These are phyloP conservation scores for Saitoella complicata DNA, from an alignment of 805 yeast species.

Conservation along the genomic window DNA sequence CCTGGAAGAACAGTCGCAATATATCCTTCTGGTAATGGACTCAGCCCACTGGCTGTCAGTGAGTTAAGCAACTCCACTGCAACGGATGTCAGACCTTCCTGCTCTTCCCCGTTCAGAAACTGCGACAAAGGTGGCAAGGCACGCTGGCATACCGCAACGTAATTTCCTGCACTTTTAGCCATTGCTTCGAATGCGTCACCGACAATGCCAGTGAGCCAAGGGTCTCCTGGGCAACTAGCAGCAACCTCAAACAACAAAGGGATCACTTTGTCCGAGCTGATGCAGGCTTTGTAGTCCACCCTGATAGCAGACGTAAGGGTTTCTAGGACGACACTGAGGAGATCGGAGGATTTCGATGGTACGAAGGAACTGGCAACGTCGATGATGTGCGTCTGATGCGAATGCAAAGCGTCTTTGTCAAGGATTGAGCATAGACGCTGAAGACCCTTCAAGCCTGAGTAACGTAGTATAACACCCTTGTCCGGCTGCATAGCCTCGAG, in stretches of 20 bases:
- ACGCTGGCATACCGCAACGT: not conserved
- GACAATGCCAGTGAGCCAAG: not conserved
- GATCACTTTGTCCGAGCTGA: not conserved
- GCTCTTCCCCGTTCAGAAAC: not conserved
- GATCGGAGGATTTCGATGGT: not conserved
- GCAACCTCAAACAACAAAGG: not conserved
- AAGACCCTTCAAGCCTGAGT: not conserved
- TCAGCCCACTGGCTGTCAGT: not conserved
- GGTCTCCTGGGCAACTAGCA: not conserved
- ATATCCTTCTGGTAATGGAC: not conserved
- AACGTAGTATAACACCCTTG: no score
- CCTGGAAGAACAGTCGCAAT: not conserved
- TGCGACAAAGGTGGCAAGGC: not conserved
- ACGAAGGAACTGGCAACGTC: not conserved
- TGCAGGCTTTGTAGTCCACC: not conserved
- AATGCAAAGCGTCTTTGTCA: not conserved
- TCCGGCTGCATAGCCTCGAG: no score
- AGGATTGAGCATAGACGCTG: not conserved
- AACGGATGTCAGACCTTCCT: not conserved
- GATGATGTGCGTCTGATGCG: not conserved
- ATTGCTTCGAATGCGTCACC: conserved; percentile 1
- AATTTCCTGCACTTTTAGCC: not conserved
- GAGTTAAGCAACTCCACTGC: not conserved
- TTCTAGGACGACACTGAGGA: not conserved
- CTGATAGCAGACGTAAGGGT: not conserved